Evolutionary conservation across 805 yeast genomes (phyloP).

Genomic region (Torulaspora indica): DNA sequence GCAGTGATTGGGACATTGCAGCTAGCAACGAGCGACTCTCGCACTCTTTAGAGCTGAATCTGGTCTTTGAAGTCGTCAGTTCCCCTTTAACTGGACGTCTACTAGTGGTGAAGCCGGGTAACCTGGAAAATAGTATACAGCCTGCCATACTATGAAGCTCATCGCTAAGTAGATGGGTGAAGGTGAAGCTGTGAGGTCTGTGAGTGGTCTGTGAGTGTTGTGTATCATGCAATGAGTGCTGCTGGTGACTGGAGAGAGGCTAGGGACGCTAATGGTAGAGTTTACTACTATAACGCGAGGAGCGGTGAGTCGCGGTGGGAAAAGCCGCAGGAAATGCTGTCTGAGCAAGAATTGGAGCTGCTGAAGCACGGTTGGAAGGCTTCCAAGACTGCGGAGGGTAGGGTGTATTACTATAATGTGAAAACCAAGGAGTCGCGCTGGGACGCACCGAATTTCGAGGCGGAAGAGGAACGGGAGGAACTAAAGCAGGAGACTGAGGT

Average conservation of each 20-base stretch:
- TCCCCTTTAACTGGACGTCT: not conserved
- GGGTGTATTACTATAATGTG: constrained; percentile 63
- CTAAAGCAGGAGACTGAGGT: not conserved
- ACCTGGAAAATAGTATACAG: constrained; percentile 1
- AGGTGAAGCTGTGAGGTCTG: not conserved
- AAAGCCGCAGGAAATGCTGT: constrained; percentile 53
- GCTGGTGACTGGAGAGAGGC: constrained; percentile 55
- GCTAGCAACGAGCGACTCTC: not conserved
- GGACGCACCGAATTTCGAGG: constrained; percentile 55
- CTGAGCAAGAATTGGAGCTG: constrained; percentile 44
- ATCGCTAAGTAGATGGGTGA: not conserved
- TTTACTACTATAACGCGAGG: constrained; percentile 62
- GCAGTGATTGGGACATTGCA: constrained; percentile 85
- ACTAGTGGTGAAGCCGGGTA: constrained; percentile 1
- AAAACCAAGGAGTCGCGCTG: constrained; percentile 67
- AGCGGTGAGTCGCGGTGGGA: constrained; percentile 79
- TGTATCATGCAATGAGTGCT: constrained; percentile 6
- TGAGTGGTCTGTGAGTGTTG: not conserved
- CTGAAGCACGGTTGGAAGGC: constrained; percentile 52
- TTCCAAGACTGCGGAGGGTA: constrained; percentile 50
- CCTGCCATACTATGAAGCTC: not conserved
- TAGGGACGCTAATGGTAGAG: constrained; percentile 58
- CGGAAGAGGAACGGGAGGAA: constrained; percentile 1
- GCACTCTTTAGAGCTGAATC: not conserved
- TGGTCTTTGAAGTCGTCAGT: not conserved